Evolutionary conservation across 805 yeast genomes (phyloP), one percentile per base, ranked within the genome.

Genomic region (Zygoascus tannicola): DNA sequence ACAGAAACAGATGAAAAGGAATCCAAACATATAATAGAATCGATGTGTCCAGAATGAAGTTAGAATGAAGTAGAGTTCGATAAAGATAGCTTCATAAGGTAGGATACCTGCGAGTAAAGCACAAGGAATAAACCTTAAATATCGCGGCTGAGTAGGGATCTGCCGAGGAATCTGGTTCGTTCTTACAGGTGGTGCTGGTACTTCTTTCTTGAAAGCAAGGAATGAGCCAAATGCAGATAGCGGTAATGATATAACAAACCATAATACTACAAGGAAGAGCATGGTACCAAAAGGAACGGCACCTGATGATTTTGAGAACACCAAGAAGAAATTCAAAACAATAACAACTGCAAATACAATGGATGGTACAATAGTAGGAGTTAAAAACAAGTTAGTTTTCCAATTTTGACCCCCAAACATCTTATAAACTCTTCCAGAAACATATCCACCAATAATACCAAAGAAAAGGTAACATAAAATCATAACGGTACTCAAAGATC

Each of bases 141-240:
- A 86, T 76, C 85, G 76, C 37, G 94, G 94, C 65, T 87, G 96
- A 15, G 73, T 72, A 34, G 98, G 98, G 47, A 92, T 84, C 67
- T 92, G 97, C 65, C 98, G 78, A 49, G 96, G 94, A 53, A 92
- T 90, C 67, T 90, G 97, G 64, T 87, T 90, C 16, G 94, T 87
- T 56, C 85, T 80, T 26, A 87, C 94, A 10, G 97, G 97, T 42
- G 78, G 77, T 28, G 73, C 65, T 48, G 75, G 59, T 35, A 75
- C 58, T 22, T 76, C 73, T 39, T 63, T 71, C 60, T 77, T 86
- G 54, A 81, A 73, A 2, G 92, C 90, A 41, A 83, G 58, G 35
- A 88, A 64, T 0, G 96, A 83, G n/a, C 96, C 96, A 32, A 76
- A 70, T 3, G 81, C 71, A 0, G 96, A 81, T 44, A 88, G 69